Base-by-base conservation (phyloP, 352 stramenopile genomes). In the Pythium rishiriense region DNA sequence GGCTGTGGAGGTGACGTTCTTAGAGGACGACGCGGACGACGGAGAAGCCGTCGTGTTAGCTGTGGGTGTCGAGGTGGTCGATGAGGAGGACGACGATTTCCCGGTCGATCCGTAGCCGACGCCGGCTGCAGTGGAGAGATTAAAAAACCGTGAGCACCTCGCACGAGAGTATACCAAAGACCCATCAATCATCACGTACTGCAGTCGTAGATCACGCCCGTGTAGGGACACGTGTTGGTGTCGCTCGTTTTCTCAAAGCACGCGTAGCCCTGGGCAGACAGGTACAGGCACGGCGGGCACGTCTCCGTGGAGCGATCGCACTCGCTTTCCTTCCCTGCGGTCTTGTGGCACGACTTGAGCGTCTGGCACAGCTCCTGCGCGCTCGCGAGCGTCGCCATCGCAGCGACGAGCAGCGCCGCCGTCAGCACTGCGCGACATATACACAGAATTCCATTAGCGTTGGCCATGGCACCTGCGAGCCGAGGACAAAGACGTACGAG, bases 201-300 rank as follows among this genome's bases (percentile, higher is more conserved):
- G 73, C 82, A 91, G 62, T 91, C 82, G 56, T 88, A 88, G 58
- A 80, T 76, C 31, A 86, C 74, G 55, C 74, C 76, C 17, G 78
- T 81, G 68, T 83, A 91, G 1, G 79, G 82, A 29, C 82, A 91
- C 12, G 81, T 81, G 61, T 86, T 85, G 72, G 76, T 85, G 15
- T 71, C 70, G 50, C 72, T 72, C 65, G 86, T 70, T 66, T 91
- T 88, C 57, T 83, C 74, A 66, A 70, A 91, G 72, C 82, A 91
- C 31, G 73, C 78, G 73, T 73, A 88, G 55, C 66, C 66, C 46
- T 76, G 64, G 9, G 83, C 67, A 39, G 68, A 66, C 72, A 35
- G 25, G 55, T 85, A 90, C 54, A 91, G 79, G 63, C 82, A 91
- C 2, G 82, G 79, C 58, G 82, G 82, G 24, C 82, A 91, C 6